phyloP scores from a whole-genome alignment of 176 grass and related monocot genomes.

The Triticum aestivum region DNA sequence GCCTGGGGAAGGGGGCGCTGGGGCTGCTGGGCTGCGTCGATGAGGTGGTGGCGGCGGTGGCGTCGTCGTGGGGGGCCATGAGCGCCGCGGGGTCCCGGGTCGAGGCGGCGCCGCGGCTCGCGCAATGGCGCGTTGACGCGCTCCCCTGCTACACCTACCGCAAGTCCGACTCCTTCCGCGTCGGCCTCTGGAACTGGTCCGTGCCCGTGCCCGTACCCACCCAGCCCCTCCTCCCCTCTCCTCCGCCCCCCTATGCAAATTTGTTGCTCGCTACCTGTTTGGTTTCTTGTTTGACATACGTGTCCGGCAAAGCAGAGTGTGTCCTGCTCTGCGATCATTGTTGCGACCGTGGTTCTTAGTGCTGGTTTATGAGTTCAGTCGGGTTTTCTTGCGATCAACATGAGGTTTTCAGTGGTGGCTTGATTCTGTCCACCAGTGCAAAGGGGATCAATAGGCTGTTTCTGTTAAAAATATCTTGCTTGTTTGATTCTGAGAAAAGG shows the following conservation, averaged over 20 bases:
- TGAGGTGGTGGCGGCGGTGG: conserved; percentile 88
- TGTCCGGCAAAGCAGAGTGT: not conserved
- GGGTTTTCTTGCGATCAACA: not conserved
- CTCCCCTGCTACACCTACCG: conserved; percentile 76
- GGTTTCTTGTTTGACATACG: not conserved
- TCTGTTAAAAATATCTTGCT: not conserved
- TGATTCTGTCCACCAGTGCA: no score
- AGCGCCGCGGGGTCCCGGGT: conserved; percentile 59
- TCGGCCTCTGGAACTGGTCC: conserved; percentile 98
- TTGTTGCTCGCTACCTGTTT: not conserved
- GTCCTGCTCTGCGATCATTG: not conserved
- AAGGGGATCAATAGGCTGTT: not conserved
- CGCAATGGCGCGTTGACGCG: conserved; percentile 89
- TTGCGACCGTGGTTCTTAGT: not conserved
- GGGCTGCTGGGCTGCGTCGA: conserved; percentile 94
- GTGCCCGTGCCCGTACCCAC: not conserved
- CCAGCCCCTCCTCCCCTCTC: no score
- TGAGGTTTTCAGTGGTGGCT: not conserved
- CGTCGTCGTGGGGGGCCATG: conserved; percentile 54
- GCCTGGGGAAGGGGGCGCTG: conserved; percentile 85
- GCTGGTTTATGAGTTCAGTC: not conserved
- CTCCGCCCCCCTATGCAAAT: not conserved
- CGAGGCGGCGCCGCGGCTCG: conserved; percentile 79
- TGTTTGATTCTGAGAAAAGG: not conserved
- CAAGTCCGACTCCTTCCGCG: conserved; percentile 86